Base-by-base conservation (phyloP, 2,329 filamentous ascomycete genomes). In the Ustulina deusta region DNA sequence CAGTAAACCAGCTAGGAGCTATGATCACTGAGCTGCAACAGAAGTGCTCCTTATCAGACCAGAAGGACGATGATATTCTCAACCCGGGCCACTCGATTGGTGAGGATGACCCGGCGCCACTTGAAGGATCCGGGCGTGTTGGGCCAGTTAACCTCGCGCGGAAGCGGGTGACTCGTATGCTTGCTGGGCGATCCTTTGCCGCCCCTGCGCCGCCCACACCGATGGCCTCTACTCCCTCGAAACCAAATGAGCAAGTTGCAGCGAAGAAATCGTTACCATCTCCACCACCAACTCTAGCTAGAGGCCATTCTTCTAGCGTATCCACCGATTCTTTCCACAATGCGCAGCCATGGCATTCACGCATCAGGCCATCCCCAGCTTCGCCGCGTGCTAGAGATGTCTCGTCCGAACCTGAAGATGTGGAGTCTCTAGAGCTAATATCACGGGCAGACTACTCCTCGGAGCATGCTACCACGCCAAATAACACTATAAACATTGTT, bases 241-340 rank as follows among this genome's bases (percentile, higher is more conserved):
- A 75, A 61, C 55, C 72, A 44, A 74, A 57, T n/a, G 46, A 49
- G 48, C 62, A 52, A 15, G 48, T 27, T 42, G 32, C 74, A 42
- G 68, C 69, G 61, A 70, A 63, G 29, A 70, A 71, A 27, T 68
- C 71, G 20, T 55, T 63, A 13, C 57, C 69, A 38, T 51, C 73
- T 51, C 67, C 71, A 49, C 60, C 74, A 34, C 66, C 75, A 54
- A 40, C 62, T 49, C n/a, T 40, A 17, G 73, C 76, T 11, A 73
- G 77, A 36, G 77, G 78, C 38, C 73, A 77, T n/a, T 86, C 85
- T 10, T 82, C 84, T 4, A 80, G 81, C 34, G 81, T 76, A 40
- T 83, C 83, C 15, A 77, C 82, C 17, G 86, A 87, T 60, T 88
- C 87, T 0, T 87, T 89, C 69, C 85, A 86, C 72, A 86, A 83